Percentiles rank a stretch among this genome's conserved stretches.
Conservation (phyloP, 352 stramenopile genomes). For the Halophytophthora polymorphica region DNA sequence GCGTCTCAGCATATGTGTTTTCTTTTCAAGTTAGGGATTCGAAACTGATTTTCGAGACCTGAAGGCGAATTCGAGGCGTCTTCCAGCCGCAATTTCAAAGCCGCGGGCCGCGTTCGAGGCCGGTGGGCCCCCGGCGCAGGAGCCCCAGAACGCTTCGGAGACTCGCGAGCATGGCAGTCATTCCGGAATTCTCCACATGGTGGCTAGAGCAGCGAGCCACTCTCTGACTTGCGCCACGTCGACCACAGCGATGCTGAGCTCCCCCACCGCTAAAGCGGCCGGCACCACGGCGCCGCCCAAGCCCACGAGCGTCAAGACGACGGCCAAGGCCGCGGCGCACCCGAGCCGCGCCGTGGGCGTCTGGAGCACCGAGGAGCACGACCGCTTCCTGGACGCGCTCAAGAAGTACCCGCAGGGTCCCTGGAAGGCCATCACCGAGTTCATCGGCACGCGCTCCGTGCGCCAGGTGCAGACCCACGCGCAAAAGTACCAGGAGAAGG, state of each 20-base stretch:
- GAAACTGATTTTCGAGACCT: neutral
- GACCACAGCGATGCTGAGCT: slow-evolving; percentile 10
- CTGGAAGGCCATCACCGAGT: slow-evolving; percentile 30
- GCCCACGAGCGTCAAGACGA: slow-evolving; percentile 1
- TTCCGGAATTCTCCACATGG: slow-evolving; percentile 26
- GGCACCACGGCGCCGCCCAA: slow-evolving; percentile 6
- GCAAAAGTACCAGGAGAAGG: slow-evolving; percentile 19
- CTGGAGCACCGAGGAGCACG: slow-evolving; percentile 24
- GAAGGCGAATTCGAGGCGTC: too few relatives aligned
- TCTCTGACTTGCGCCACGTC: slow-evolving; percentile 12
- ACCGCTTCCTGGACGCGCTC: slow-evolving; percentile 30
- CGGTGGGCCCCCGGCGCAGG: neutral
- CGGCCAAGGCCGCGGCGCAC: neutral
- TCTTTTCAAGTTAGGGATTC: neutral
- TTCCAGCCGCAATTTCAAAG: too few relatives aligned
- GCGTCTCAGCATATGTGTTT: slow-evolving; percentile 21
- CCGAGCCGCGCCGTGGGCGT: slow-evolving; percentile 21
- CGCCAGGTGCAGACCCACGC: slow-evolving; percentile 52
- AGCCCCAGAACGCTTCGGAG: neutral
- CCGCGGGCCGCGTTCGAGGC: too few relatives aligned
- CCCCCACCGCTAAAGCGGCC: slow-evolving; percentile 5
- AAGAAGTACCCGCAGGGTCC: slow-evolving; percentile 31
- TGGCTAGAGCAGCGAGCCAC: slow-evolving; percentile 10
- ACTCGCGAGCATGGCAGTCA: slow-evolving; percentile 5
- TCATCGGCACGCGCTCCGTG: slow-evolving; percentile 30